Percentiles rank a stretch among this genome's conserved stretches.
These are phyloP conservation scores for Podochytrium sp. DNA, from an alignment of 192 early-diverging fungal species.

Conservation along the genomic window DNA sequence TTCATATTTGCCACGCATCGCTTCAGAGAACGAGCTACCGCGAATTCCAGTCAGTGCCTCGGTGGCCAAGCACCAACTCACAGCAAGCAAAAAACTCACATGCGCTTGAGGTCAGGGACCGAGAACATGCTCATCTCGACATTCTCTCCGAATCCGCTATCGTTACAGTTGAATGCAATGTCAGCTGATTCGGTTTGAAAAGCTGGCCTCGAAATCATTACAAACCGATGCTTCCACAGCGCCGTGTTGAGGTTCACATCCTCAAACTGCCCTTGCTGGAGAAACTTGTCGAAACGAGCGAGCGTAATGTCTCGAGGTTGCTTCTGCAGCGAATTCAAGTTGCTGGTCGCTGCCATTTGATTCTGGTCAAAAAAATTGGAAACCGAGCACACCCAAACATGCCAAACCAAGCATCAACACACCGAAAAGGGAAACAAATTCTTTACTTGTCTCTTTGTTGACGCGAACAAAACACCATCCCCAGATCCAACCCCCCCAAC, in stretches of 20 bases:
- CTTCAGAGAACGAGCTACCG: conserved; percentile 67
- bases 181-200: not conserved
- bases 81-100: conserved; percentile 36
- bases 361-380: no score
- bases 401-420: no score
- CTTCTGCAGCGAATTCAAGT: conserved; percentile 19
- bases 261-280: conserved; percentile 60
- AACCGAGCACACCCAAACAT: no score
- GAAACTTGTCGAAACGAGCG: conserved; percentile 73
- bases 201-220: not conserved
- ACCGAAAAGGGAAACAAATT: no score
- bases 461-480: not conserved
- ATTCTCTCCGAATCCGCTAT: not conserved
- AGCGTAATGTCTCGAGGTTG: conserved; percentile 78
- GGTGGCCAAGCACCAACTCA: not conserved
- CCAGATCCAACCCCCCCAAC: not conserved
- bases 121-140: conserved; percentile 53
- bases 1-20: conserved; percentile 65
- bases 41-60: not conserved
- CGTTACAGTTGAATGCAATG: not conserved
- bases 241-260: conserved; percentile 66
- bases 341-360: conserved; percentile 4
- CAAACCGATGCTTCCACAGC: conserved; percentile 49
- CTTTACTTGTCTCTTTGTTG: no score
- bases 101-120: conserved; percentile 71